A percentile compares a stretch with the other conserved stretches of the same genome.
phyloP scores from a whole-genome alignment of 1,139 yeast genomes.

The Pichia sp. region DNA sequence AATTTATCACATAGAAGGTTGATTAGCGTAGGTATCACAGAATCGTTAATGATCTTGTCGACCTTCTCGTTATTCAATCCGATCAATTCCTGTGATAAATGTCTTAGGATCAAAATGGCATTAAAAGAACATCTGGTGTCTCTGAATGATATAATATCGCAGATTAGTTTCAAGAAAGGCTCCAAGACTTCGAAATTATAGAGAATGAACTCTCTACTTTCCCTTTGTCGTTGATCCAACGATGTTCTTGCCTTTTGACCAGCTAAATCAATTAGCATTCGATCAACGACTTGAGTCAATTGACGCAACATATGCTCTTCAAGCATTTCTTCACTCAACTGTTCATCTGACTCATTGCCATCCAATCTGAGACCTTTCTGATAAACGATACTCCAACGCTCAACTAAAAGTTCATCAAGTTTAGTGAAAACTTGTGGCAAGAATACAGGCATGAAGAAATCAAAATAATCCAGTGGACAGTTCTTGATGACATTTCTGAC shows the following conservation, averaged over 20 bases:
- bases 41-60: slow-evolving; percentile 68
- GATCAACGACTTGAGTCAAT: slow-evolving; percentile 87
- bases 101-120: slow-evolving; percentile 74
- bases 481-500: slow-evolving; percentile 81
- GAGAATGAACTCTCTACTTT: slow-evolving; percentile 61
- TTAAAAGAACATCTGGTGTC: slow-evolving; percentile 93
- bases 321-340: slow-evolving; percentile 95
- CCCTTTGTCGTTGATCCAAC: slow-evolving; percentile 55
- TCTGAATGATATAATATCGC: slow-evolving; percentile 73
- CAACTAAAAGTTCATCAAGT: slow-evolving; percentile 63
- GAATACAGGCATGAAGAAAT: slow-evolving; percentile 67
- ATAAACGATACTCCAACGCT: slow-evolving; percentile 72
- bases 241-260: slow-evolving; percentile 51
- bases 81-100: slow-evolving; percentile 57
- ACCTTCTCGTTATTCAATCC: slow-evolving; percentile 69
- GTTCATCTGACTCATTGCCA: slow-evolving; percentile 72
- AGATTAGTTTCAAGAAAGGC: slow-evolving; percentile 70
- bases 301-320: slow-evolving; percentile 93
- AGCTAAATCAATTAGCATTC: slow-evolving; percentile 81
- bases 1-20: slow-evolving; percentile 67
- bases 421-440: slow-evolving; percentile 72
- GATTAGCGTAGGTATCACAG: slow-evolving; percentile 45
- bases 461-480: slow-evolving; percentile 72
- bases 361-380: slow-evolving; percentile 65
- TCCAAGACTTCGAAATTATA: slow-evolving; percentile 66